A percentile compares a stretch with the other conserved stretches of the same genome.
phyloP scores from a whole-genome alignment of 129 eudicot genomes.

The Smallanthus sonchifolius region DNA sequence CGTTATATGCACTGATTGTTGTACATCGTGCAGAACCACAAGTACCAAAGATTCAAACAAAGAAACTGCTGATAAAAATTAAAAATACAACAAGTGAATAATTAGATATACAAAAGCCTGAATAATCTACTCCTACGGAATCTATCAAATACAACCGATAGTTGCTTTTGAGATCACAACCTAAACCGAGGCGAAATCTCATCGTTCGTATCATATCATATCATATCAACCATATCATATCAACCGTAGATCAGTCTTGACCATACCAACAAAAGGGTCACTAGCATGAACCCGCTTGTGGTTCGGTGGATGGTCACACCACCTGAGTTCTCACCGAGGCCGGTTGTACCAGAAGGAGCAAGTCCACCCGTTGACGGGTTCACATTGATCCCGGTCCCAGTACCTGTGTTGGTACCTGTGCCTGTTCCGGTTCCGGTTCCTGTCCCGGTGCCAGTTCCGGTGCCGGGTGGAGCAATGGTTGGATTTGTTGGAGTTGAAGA shows the following conservation, averaged over 20 bases:
- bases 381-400: constrained; percentile 31
- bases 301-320: constrained; percentile 18
- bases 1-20: neutral
- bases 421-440: neutral
- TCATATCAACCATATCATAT: neutral
- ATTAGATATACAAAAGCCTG: constrained; percentile 24
- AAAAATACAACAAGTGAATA: constrained; percentile 22
- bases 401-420: neutral
- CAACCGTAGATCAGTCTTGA: constrained; percentile 24
- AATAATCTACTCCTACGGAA: constrained; percentile 26
- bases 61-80: constrained; percentile 13
- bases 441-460: constrained; percentile 15
- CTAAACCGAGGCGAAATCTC: constrained; percentile 25
- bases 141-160: constrained; percentile 25
- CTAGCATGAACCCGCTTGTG: constrained; percentile 19
- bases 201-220: neutral
- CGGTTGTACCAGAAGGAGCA: constrained; percentile 45
- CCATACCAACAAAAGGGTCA: constrained; percentile 26
- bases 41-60: constrained; percentile 18
- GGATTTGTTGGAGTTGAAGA: constrained; percentile 39
- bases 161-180: constrained; percentile 24
- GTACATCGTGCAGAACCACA: constrained; percentile 5
- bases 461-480: constrained; percentile 29
- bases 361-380: constrained; percentile 30
- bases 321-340: constrained; percentile 30